These are phyloP conservation scores for Alternaria triticina DNA, from an alignment of 2,329 filamentous ascomycete genomes.

Conservation along the genomic window DNA sequence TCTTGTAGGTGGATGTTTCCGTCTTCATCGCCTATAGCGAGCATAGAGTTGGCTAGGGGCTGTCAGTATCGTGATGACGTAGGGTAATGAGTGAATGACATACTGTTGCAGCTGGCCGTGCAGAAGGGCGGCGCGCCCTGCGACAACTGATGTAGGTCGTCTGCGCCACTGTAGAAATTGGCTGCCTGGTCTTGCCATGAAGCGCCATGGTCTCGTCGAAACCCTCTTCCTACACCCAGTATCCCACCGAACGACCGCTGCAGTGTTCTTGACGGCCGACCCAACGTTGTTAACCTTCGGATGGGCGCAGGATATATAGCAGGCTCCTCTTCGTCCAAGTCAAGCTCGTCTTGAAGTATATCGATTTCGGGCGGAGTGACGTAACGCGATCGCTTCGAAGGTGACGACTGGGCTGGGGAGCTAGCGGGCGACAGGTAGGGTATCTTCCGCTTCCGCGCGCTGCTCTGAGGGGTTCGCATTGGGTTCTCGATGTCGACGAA, in stretches of 20 bases:
- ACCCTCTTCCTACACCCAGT: conserved; percentile 49
- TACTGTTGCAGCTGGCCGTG: conserved; percentile 69
- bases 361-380: conserved; percentile 37
- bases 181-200: conserved; percentile 66
- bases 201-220: conserved; percentile 50
- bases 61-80: conserved; percentile 13
- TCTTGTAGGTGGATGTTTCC: conserved; percentile 70
- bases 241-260: conserved; percentile 56
- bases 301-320: conserved; percentile 43
- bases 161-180: conserved; percentile 64
- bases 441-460: conserved; percentile 45
- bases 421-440: conserved; percentile 50
- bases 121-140: conserved; percentile 68
- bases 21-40: conserved; percentile 74
- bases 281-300: conserved; percentile 44
- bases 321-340: conserved; percentile 31
- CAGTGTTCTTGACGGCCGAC: conserved; percentile 47
- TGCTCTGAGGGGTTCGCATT: conserved; percentile 40
- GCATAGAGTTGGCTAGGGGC: conserved; percentile 65
- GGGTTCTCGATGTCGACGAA: conserved; percentile 45
- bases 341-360: conserved; percentile 41
- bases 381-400: conserved; percentile 46
- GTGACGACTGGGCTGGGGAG: conserved; percentile 51
- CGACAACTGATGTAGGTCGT: conserved; percentile 60
- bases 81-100: conserved; percentile 34